Conservation (phyloP, 2,329 filamentous ascomycete genomes). For the Paecilomyces sp. region DNA sequence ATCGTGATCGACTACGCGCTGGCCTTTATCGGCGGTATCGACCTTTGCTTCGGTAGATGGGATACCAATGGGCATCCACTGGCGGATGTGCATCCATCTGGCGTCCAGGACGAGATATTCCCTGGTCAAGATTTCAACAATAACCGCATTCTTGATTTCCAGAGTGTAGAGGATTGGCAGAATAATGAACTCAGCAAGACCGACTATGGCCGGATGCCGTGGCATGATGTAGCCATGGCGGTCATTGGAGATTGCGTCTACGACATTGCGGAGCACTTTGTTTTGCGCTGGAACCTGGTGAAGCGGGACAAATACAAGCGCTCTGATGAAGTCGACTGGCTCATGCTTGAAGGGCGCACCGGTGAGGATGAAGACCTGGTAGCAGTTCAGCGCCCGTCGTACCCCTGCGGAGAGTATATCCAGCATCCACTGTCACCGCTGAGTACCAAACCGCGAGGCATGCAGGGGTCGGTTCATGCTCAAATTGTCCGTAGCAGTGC, state of each 20-base stretch:
- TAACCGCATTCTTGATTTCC: slow-evolving; percentile 91
- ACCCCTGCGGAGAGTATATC: slow-evolving; percentile 81
- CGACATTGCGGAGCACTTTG: slow-evolving; percentile 93
- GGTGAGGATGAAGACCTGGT: slow-evolving; percentile 4
- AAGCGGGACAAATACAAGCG: slow-evolving; percentile 98
- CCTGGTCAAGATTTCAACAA: slow-evolving; percentile 98
- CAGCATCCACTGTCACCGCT: slow-evolving; percentile 70
- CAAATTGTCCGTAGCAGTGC: slow-evolving; percentile 84
- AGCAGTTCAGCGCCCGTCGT: slow-evolving; percentile 79
- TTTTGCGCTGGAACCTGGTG: slow-evolving; percentile 91
- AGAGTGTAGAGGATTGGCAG: slow-evolving; percentile 86
- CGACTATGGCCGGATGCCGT: slow-evolving; percentile 92
- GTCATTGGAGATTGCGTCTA: slow-evolving; percentile 83
- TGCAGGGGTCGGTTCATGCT: slow-evolving; percentile 68
- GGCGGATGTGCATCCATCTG: slow-evolving; percentile 79
- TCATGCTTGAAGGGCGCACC: slow-evolving; percentile 65
- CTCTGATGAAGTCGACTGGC: slow-evolving; percentile 74
- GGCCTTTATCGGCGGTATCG: slow-evolving; percentile 89
- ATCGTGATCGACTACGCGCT: slow-evolving; percentile 86
- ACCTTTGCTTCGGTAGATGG: slow-evolving; percentile 94
- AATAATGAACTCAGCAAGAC: slow-evolving; percentile 86
- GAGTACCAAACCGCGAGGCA: slow-evolving; percentile 54
- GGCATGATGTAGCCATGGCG: slow-evolving; percentile 94
- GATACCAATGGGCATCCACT: slow-evolving; percentile 79
- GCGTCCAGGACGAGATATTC: slow-evolving; percentile 76